phyloP scores from a whole-genome alignment of 78 protist genomes.

The Isochrysis galbana region DNA sequence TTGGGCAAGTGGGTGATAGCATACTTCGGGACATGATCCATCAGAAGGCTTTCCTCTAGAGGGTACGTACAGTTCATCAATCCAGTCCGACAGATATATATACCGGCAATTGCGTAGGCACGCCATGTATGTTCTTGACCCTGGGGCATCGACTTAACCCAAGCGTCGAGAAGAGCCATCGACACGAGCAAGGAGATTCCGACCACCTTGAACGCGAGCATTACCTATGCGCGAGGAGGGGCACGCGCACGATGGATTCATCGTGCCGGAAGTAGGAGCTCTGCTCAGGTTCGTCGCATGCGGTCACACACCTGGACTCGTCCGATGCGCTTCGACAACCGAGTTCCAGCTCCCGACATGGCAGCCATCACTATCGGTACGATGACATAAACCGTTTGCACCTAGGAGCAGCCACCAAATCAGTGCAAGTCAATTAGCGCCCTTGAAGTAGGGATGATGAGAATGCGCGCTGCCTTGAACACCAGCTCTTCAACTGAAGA shows the following conservation, averaged over 20 bases:
- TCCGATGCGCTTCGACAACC: background rate
- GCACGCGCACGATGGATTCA: too few species aligned
- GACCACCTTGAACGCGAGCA: background rate
- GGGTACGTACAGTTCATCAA: conserved; percentile 38
- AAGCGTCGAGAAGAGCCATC: background rate
- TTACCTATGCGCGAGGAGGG: too few species aligned
- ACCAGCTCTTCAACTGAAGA: too few species aligned
- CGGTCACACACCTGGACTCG: background rate
- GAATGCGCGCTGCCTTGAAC: too few species aligned
- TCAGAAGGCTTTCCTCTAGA: conserved; percentile 21
- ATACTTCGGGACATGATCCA: conserved; percentile 4
- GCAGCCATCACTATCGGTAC: background rate
- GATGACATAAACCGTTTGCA: conserved; percentile 4
- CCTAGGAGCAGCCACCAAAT: background rate
- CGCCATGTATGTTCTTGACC: background rate
- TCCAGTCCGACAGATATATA: background rate
- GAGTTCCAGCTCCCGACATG: background rate
- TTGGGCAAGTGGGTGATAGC: too few species aligned
- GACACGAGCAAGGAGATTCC: background rate
- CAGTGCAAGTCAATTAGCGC: too few species aligned
- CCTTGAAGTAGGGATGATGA: too few species aligned
- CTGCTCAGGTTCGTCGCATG: too few species aligned
- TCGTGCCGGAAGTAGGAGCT: too few species aligned
- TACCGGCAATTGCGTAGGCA: background rate
- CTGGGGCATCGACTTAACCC: background rate